phyloP scores from a whole-genome alignment of 352 stramenopile species.

The Phytophthora pistaciae region DNA sequence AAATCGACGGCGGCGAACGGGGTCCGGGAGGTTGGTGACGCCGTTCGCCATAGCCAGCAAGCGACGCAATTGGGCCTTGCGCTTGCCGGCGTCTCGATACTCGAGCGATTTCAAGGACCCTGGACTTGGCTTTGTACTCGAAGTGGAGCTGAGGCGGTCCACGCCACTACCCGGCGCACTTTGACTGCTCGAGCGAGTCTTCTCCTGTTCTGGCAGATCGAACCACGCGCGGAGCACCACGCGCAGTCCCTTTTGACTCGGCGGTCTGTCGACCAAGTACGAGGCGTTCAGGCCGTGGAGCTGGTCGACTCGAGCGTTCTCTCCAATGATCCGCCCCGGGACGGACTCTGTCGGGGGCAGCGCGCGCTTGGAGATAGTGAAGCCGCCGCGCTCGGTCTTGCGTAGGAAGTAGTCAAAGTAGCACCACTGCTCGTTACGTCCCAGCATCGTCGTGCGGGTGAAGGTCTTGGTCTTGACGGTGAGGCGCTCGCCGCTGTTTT shows the following conservation, averaged over 20 bases:
- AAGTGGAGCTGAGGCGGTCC: neutral
- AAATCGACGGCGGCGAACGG: slow-evolving; percentile 51
- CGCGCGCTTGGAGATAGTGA: slow-evolving; percentile 30
- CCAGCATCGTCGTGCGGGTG: slow-evolving; percentile 13
- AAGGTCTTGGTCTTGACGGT: slow-evolving; percentile 39
- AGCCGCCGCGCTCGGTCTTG: slow-evolving; percentile 18
- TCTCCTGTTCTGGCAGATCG: neutral
- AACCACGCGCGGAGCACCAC: slow-evolving; percentile 1
- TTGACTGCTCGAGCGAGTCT: neutral
- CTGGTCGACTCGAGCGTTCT: slow-evolving; percentile 22
- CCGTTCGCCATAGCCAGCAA: slow-evolving; percentile 23
- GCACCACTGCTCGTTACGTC: slow-evolving; percentile 43
- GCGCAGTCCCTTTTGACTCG: neutral
- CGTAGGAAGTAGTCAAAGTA: slow-evolving; percentile 37
- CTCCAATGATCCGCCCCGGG: slow-evolving; percentile 4
- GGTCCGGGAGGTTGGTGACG: slow-evolving; percentile 34
- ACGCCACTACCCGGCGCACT: neutral
- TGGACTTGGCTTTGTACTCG: neutral
- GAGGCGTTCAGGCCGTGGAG: slow-evolving; percentile 29
- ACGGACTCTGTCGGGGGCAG: slow-evolving; percentile 16
- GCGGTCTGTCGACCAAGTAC: slow-evolving; percentile 9
- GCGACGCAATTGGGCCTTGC: neutral
- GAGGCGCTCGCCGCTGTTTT: slow-evolving; percentile 22
- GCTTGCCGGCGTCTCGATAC: neutral
- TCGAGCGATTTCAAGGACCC: neutral